phyloP scores from a whole-genome alignment of 352 stramenopile species.

The Thraustotheca clavata region DNA sequence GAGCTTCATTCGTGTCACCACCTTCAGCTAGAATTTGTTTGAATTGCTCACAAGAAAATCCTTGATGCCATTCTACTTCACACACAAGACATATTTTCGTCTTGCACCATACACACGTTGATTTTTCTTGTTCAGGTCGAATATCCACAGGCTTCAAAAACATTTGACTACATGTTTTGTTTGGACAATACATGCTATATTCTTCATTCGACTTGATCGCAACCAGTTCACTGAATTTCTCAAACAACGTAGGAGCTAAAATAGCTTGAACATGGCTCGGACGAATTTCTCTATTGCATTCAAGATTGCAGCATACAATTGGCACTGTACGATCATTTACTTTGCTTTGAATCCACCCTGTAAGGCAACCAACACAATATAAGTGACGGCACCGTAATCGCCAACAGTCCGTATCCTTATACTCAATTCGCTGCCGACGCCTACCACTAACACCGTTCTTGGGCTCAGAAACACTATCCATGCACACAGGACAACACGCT shows the following conservation, averaged over 20 bases:
- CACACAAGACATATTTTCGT: neutral
- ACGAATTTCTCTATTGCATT: neutral
- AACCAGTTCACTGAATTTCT: neutral
- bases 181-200: conserved; percentile 7
- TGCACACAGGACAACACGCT: conserved; percentile 1
- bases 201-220: neutral
- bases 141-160: neutral
- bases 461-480: neutral
- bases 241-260: neutral
- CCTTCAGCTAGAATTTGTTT: neutral
- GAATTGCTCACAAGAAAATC: neutral
- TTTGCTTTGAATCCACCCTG: conserved; percentile 5
- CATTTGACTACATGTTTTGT: neutral
- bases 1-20: neutral
- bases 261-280: neutral
- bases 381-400: conserved; percentile 1
- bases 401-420: neutral
- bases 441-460: neutral
- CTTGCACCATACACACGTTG: neutral
- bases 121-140: neutral
- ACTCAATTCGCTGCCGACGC: neutral
- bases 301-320: neutral
- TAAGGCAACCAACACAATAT: conserved; percentile 16
- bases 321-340: neutral
- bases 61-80: neutral